Conservation (phyloP, 176 grass and related monocot genomes). For the Hordeum vulgare region MorexV3_pseudomolecules_assembly NC_058519.1:593327425-593327924, state of each 20-base stretch:
- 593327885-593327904: not conserved
- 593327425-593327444: not conserved
- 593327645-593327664: not conserved
- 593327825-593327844: conserved; percentile 24
- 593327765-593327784: not conserved
- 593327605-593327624: too few species aligned
- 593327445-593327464: not conserved
- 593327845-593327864: not conserved
- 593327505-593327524: too few species aligned
- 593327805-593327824: not conserved
- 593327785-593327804: not conserved
- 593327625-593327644: not conserved
- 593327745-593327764: not conserved
- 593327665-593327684: not conserved
- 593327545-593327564: too few species aligned
- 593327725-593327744: not conserved
- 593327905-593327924: conserved; percentile 28
- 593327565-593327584: too few species aligned
- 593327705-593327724: not conserved
- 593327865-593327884: not conserved
- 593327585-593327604: too few species aligned
- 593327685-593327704: not conserved
- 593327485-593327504: too few species aligned
- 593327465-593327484: not conserved
- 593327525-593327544: too few species aligned